Base-by-base conservation (phyloP, 2,329 filamentous ascomycete species). In the Epichloe baconii region DNA sequence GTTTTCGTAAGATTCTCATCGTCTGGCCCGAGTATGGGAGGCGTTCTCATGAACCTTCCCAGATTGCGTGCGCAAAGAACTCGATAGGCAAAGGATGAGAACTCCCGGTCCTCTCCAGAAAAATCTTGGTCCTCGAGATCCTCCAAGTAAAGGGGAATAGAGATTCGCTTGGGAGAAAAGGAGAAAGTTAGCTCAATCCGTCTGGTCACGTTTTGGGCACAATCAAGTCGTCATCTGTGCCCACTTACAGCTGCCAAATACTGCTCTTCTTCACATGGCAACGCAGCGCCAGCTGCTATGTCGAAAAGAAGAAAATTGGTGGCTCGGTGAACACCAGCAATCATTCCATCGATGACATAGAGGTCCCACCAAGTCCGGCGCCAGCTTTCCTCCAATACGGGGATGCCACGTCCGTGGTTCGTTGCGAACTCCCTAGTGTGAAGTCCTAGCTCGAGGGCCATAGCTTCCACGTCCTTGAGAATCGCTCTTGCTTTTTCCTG, bases 361-460 rank as follows among this genome's bases (percentile, higher is more conserved):
- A 81, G 63, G 55, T 81, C 88, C 90, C 90, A 96, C 89, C 89
- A 96, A 1, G 89, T 96, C 53, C 90, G 77, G 17, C 88, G 79
- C 79, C 88, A 85, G 63, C 84, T 87, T 66, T 96, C 90, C 62
- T 91, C 86, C 3, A 90, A 64, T 2, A 88, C 72, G 0, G 79
- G 73, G 53, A 85, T 79, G 5, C 80, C 79, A 31, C 75, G 71
- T 15, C 85, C 83, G 58, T 88, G 73, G 5, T 75, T 66, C 0
- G 74, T 67, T 0, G 88, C 83, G 63, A 82, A 95, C 0, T 77
- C 73, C 46, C 78, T 73, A 10, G 78, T 79, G 62, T 95, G 82
- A 66, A 96, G 77, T 0, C 85, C 84, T 23, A 95, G 75, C 52
- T 88, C 80, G 10, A 94, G 69, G 2, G 88, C 86, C 45, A 91